Evolutionary conservation across 2,329 filamentous ascomycete species (phyloP).

Genomic region (Fusarium citri): DNA sequence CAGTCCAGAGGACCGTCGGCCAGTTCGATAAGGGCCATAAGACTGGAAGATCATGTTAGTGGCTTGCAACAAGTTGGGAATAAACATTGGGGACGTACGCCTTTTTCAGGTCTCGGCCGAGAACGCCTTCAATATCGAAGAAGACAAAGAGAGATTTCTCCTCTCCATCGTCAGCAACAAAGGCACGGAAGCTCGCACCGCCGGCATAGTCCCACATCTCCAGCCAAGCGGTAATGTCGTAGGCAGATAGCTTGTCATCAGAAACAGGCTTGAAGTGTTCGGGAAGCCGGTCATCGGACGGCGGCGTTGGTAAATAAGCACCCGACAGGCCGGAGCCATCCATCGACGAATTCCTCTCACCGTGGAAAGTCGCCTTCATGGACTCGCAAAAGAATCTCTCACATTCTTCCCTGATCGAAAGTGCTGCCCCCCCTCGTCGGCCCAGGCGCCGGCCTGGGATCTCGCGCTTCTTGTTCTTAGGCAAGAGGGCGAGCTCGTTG

Average conservation of each 20-base stretch:
- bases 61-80: neutral
- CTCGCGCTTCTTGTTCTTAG: conserved; percentile 64
- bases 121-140: conserved; percentile 76
- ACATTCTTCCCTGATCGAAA: conserved; percentile 99
- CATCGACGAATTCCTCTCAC: conserved; percentile 85
- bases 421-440: conserved; percentile 90
- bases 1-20: conserved; percentile 82
- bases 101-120: conserved; percentile 84
- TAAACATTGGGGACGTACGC: conserved; percentile 68
- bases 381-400: conserved; percentile 99
- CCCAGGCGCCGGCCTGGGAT: conserved; percentile 57
- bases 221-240: conserved; percentile 71
- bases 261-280: conserved; percentile 51
- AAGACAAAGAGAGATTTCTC: conserved; percentile 87
- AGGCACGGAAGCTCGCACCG: conserved; percentile 86
- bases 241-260: conserved; percentile 47
- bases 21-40: conserved; percentile 92
- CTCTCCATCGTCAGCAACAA: conserved; percentile 76
- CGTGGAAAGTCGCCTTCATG: conserved; percentile 93
- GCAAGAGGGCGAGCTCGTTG: conserved; percentile 74
- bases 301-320: conserved; percentile 70
- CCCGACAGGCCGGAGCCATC: conserved; percentile 88
- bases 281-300: conserved; percentile 60
- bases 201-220: conserved; percentile 89
- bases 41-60: conserved; percentile 58